These are phyloP conservation scores for Omphalea diandra DNA, from an alignment of 441 rosid species.

Conservation along the genomic window DNA sequence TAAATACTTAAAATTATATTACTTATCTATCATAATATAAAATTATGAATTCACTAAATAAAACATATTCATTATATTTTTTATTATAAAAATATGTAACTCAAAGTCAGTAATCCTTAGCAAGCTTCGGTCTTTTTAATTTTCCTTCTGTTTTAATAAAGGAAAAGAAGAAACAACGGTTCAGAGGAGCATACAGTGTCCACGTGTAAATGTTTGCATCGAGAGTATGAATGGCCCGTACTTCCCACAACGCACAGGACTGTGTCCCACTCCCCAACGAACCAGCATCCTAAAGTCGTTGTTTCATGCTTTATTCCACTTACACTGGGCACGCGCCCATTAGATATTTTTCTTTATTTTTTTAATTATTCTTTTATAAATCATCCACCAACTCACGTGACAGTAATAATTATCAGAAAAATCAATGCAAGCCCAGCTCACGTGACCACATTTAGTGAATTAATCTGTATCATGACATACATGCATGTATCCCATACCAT, in stretches of 20 bases:
- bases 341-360: neutral
- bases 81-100: too few species aligned
- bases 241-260: neutral
- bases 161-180: neutral
- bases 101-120: too few species aligned
- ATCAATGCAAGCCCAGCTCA: conserved; percentile 19
- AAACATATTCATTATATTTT: too few species aligned
- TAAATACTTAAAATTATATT: too few species aligned
- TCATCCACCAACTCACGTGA: conserved; percentile 8
- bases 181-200: neutral
- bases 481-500: neutral
- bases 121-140: too few species aligned
- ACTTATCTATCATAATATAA: too few species aligned
- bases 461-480: neutral
- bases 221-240: conserved; percentile 12
- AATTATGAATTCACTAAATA: too few species aligned
- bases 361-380: too few species aligned
- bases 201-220: conserved; percentile 29
- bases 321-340: neutral
- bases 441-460: neutral
- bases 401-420: neutral
- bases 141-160: too few species aligned
- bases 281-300: neutral
- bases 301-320: neutral
- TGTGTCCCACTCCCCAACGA: neutral